Evolutionary conservation across 306 rosid species (phyloP), one percentile per base, ranked within the genome.

Genomic region (Medicago arabica): DNA sequence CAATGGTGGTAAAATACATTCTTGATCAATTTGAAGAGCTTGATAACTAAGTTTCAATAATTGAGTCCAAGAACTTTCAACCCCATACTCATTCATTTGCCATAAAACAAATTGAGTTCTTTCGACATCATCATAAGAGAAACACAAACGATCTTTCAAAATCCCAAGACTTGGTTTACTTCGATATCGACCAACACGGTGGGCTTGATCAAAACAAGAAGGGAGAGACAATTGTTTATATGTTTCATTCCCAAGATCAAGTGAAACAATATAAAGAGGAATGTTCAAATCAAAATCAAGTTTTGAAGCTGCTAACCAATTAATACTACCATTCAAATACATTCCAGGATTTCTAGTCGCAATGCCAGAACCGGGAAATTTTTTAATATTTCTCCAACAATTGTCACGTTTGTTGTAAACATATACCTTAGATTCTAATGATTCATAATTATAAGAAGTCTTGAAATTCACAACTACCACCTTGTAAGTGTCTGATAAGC

Each of bases 61-160:
- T 16, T 62, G 21, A 36, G 68, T 62, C 68, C 68, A 63, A 14
- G 68, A 63, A 34, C 5, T 55, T 54, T 55, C 61, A 55, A 55
- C 68, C 7, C 46, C 23, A 62, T 31, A 36, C 47, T 62, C 47
- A 28, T 62, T 62, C 68, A 62, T 62, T 62, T 31, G 46, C 68
- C 68, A 62, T 36, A 62, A 38, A 62, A 34, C 23, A 61, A 61
- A 60, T 4, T 61, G n/a, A 13, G 43, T 61, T 31, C 5, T 36
- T 1, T 13, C 6, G 4, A 6, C 1, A 61, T 61, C 41, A 15
- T 61, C 58, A 16, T 51, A 13, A 12, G 67, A 60, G 15, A 28
- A 13, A 28, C 67, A 60, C 41, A 60, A 60, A 15, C 18, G 38
- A 31, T 60, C 46, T 8, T 62, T 62, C 46, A 62, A 62, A 62